These are phyloP conservation scores for Oryza coarctata DNA, from an alignment of 176 grass and related monocot genomes.

Conservation along the genomic window DNA sequence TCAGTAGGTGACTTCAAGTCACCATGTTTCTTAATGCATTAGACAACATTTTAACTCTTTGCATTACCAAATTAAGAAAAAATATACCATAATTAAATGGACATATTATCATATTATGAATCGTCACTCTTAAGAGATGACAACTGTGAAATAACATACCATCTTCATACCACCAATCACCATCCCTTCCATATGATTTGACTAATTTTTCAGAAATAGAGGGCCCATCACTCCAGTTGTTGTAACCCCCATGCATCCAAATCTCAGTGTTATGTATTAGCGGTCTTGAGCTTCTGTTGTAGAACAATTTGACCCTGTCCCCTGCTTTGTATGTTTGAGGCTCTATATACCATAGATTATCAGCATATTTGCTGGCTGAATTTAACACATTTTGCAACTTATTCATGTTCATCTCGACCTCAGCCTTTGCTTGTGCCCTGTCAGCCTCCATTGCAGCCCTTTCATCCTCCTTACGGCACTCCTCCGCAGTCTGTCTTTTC, in stretches of 20 bases:
- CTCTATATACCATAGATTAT: slow-evolving; percentile 77
- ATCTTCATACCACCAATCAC: slow-evolving; percentile 88
- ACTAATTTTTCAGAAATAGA: slow-evolving; percentile 61
- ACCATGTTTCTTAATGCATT: neutral
- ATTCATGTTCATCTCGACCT: slow-evolving; percentile 61
- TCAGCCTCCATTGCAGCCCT: slow-evolving; percentile 62
- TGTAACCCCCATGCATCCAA: slow-evolving; percentile 91
- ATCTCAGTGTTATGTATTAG: slow-evolving; percentile 70
- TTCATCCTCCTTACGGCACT: slow-evolving; percentile 56
- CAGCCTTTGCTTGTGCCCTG: slow-evolving; percentile 58
- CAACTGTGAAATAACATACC: slow-evolving; percentile 42
- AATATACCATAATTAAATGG: slow-evolving; percentile 1
- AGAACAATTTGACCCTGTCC: slow-evolving; percentile 74
- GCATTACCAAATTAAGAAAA: neutral
- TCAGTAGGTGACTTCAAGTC: neutral
- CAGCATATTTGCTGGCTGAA: slow-evolving; percentile 41
- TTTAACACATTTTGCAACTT: slow-evolving; percentile 45
- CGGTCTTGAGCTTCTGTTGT: slow-evolving; percentile 70
- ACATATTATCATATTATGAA: neutral
- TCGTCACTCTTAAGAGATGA: neutral
- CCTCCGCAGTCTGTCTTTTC: slow-evolving; percentile 67
- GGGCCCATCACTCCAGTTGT: slow-evolving; percentile 79
- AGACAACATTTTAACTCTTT: neutral
- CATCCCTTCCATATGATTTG: slow-evolving; percentile 58
- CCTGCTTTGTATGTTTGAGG: slow-evolving; percentile 67